Evolutionary conservation across 768 basidiomycete genomes (phyloP).

Genomic region (Xerocomus brunneocitrinus): DNA sequence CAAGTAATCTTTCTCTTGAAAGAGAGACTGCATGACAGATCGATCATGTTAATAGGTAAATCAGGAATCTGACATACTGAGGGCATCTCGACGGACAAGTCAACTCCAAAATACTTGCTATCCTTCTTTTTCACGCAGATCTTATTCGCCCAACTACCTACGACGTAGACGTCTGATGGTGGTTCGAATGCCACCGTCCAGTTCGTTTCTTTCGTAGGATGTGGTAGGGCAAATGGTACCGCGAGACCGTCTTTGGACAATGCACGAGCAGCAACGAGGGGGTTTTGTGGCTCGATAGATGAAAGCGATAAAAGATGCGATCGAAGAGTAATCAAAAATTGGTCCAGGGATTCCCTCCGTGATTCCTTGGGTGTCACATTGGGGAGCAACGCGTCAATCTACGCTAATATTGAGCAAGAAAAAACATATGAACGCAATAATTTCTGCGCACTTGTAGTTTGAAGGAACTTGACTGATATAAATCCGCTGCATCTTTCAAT

Average conservation of each 20-base stretch:
- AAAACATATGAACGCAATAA: not conserved
- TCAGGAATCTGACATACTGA: conserved; percentile 42
- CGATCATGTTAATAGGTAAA: not conserved
- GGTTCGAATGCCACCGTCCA: conserved; percentile 84
- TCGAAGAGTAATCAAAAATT: conserved; percentile 66
- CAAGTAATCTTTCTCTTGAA: conserved; percentile 94
- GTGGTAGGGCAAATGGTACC: conserved; percentile 66
- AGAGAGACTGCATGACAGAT: conserved; percentile 48
- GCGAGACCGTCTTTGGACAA: conserved; percentile 52
- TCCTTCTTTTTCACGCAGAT: conserved; percentile 70
- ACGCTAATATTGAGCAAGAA: conserved; percentile 10
- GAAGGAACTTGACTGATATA: conserved; percentile 77
- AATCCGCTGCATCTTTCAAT: conserved; percentile 69
- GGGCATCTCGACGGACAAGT: conserved; percentile 86
- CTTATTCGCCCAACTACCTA: conserved; percentile 85
- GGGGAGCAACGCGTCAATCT: conserved; percentile 81
- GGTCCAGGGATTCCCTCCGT: conserved; percentile 54
- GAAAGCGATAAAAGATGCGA: conserved; percentile 57
- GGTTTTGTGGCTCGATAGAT: conserved; percentile 54
- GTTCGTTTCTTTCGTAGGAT: conserved; percentile 73
- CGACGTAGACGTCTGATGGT: conserved; percentile 71
- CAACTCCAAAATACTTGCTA: conserved; percentile 60
- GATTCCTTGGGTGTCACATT: conserved; percentile 62
- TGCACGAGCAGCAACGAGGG: conserved; percentile 56
- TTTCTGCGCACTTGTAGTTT: conserved; percentile 65